Evolutionary conservation across 345 rosid species (phyloP).

Genomic region (Salix exigua): DNA sequence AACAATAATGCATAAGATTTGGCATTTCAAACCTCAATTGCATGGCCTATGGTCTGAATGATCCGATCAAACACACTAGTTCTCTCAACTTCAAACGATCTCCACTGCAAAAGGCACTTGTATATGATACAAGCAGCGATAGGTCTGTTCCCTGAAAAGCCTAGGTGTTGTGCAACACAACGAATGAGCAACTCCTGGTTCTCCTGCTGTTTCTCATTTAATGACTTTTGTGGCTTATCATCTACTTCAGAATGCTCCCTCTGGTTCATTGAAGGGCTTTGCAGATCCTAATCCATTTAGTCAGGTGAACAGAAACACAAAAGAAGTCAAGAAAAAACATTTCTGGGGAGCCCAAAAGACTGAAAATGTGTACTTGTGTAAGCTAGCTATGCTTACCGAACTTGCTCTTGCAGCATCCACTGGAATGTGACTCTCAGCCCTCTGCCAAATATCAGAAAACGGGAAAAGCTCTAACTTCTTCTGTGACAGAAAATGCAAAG

Average conservation of each 20-base stretch:
- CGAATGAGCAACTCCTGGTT: constrained; percentile 93
- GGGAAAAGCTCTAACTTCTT: constrained; percentile 9
- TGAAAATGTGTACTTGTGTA: neutral
- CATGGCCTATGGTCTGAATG: constrained; percentile 87
- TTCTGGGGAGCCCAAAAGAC: neutral
- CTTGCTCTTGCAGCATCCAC: constrained; percentile 45
- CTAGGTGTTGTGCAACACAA: constrained; percentile 81
- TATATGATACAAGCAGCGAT: constrained; percentile 89
- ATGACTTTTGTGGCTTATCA: constrained; percentile 79
- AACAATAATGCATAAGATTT: neutral
- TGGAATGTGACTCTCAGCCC: constrained; percentile 64
- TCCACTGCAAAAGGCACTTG: constrained; percentile 90
- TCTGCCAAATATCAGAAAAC: constrained; percentile 42
- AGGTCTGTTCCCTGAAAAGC: constrained; percentile 75
- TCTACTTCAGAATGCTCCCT: constrained; percentile 66
- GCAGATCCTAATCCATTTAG: constrained; percentile 58
- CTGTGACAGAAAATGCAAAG: neutral
- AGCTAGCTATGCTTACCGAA: constrained; percentile 40
- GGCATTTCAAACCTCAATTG: constrained; percentile 66
- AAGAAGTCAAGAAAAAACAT: constrained; percentile 6
- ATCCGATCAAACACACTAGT: constrained; percentile 87
- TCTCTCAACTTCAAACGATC: constrained; percentile 94
- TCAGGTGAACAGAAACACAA: constrained; percentile 1
- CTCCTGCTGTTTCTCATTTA: constrained; percentile 94
- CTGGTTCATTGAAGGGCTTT: constrained; percentile 64